Percentiles rank a stretch among this genome's conserved stretches.
Evolutionary conservation across 352 stramenopile genomes (phyloP).

Genomic region (Aphanomyces stellatus): DNA sequence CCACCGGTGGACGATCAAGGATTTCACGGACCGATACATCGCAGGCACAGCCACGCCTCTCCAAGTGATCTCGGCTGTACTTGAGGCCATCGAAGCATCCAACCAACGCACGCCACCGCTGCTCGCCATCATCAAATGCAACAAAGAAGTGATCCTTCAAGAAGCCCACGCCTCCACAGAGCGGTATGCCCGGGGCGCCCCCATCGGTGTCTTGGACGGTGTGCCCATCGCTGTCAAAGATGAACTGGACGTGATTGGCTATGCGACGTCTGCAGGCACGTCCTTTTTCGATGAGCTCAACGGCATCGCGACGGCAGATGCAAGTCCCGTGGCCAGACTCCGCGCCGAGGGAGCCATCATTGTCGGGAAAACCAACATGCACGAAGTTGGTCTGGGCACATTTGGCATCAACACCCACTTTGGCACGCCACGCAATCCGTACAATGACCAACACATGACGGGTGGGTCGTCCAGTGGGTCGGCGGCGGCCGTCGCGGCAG

Average conservation of each 20-base stretch:
- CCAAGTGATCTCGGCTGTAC: conserved; percentile 55
- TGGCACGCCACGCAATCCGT: conserved; percentile 74
- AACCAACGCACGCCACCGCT: conserved; percentile 41
- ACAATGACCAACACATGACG: conserved; percentile 74
- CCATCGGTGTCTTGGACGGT: conserved; percentile 75
- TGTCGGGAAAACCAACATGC: conserved; percentile 84
- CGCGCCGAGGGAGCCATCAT: conserved; percentile 75
- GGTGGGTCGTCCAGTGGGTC: conserved; percentile 88
- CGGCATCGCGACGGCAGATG: conserved; percentile 35
- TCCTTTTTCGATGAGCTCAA: conserved; percentile 55
- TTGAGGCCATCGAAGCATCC: conserved; percentile 46
- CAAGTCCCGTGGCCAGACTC: conserved; percentile 46
- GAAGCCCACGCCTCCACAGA: conserved; percentile 54
- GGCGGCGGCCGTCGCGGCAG: conserved; percentile 76
- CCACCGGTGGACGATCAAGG: conserved; percentile 54
- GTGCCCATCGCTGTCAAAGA: conserved; percentile 87
- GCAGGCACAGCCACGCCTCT: conserved; percentile 40
- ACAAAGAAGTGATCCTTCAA: conserved; percentile 58
- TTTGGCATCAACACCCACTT: conserved; percentile 75
- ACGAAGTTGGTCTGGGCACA: conserved; percentile 70
- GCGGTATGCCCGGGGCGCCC: conserved; percentile 54
- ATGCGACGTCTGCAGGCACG: conserved; percentile 63
- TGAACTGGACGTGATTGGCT: conserved; percentile 61
- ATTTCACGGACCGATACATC: conserved; percentile 55
- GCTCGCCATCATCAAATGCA: conserved; percentile 63